phyloP scores from a whole-genome alignment of 129 eudicot genomes.

The Escallonia herrerae region DNA sequence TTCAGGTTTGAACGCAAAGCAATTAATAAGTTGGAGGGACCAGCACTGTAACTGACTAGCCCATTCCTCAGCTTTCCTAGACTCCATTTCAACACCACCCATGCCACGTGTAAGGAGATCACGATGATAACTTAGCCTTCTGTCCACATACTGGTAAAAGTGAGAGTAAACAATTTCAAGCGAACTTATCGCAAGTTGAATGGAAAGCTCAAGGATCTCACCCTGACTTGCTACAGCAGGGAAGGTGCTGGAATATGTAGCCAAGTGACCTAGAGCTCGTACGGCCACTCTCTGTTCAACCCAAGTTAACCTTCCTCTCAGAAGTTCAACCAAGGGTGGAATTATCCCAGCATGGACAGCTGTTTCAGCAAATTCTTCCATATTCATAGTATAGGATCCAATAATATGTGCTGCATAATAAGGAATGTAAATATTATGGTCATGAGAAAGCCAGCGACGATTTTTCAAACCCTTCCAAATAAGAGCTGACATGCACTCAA shows the following conservation, averaged over 20 bases:
- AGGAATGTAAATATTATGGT: slow-evolving; percentile 91
- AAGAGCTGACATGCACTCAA: slow-evolving; percentile 88
- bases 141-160: slow-evolving; percentile 76
- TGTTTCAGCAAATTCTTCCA: slow-evolving; percentile 91
- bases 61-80: slow-evolving; percentile 99
- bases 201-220: slow-evolving; percentile 88
- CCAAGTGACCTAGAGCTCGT: slow-evolving; percentile 91
- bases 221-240: slow-evolving; percentile 81
- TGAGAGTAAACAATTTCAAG: slow-evolving; percentile 94
- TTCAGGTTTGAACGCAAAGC: slow-evolving; percentile 90
- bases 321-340: slow-evolving; percentile 91
- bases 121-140: slow-evolving; percentile 88
- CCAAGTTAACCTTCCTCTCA: slow-evolving; percentile 94
- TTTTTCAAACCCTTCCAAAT: slow-evolving; percentile 93
- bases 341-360: slow-evolving; percentile 86
- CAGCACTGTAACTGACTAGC: slow-evolving; percentile 98
- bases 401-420: slow-evolving; percentile 97
- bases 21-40: slow-evolving; percentile 96
- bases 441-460: slow-evolving; percentile 93
- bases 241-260: slow-evolving; percentile 85
- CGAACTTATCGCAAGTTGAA: slow-evolving; percentile 89
- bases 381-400: slow-evolving; percentile 97
- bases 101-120: slow-evolving; percentile 96
- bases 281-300: slow-evolving; percentile 98
- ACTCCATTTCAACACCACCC: slow-evolving; percentile 99